Base-by-base conservation (phyloP, 2,329 filamentous ascomycete species). In the Talaromyces sp. region DNA sequence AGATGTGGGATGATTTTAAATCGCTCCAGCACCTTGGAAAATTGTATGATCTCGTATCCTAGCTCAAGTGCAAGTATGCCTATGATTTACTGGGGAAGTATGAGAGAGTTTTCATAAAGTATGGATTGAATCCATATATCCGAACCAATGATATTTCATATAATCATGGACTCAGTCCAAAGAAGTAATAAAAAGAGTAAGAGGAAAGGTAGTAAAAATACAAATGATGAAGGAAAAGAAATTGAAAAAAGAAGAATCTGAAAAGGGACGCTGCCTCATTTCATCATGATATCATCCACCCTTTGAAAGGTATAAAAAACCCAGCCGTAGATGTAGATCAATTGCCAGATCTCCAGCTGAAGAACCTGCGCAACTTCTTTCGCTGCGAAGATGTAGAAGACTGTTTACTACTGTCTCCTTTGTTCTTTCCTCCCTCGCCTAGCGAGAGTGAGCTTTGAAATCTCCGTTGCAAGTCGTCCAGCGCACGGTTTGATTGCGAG, bases 401-500 rank as follows among this genome's bases (percentile, higher is more conserved):
- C n/a, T 17, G 11, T 24, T 63, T 62, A 10, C 36, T 11, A 39
- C 17, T 35, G 2, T 57, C 47, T 20, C 55, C 58, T 27, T 57
- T 47, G 24, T 52, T 53, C 40, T 50, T 55, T 20, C 44, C 42
- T 14, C 5, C 24, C 24, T 33, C 10, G 5, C 46, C 54, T 3
- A 58, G 43, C n/a, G 54, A 54, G 13, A 52, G 32, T 5, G 57
- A 59, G 16, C 48, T 57, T 10, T 57, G 45, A 37, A 51, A 58
- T 48, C 51, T 57, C 48, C 61, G 58, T 55, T 61, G 61, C 56
- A 64, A 52, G 47, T 63, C 61, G 49, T 64, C 58, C 24, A 58
- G 55, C 42, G 51, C 58, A 17, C 56, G 57, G 37, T 52, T 51
- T 47, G 60, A 44, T 29, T 51, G 42, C 3, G 58, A 58, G 35